Evolutionary conservation across 2,329 filamentous ascomycete species (phyloP), one percentile per base, ranked within the genome.

Genomic region (Phaeosphaeria sp.): DNA sequence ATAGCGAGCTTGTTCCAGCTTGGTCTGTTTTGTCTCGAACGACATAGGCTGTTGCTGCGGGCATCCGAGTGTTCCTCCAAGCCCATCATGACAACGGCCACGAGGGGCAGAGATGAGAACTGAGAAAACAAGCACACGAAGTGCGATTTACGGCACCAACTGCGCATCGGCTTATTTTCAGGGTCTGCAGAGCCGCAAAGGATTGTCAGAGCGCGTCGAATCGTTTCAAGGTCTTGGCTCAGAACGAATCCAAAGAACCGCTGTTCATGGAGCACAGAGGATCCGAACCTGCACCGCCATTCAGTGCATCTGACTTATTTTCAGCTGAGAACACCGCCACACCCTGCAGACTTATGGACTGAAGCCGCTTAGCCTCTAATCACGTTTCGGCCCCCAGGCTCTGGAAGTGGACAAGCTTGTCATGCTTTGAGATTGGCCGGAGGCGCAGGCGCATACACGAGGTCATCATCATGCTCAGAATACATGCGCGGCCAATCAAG

Each of bases 371-470:
- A 36, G 30, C 30, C 30, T 13, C 13, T 24, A 43, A 48, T 57
- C 49, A 53, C 42, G 52, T 46, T 51, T 51, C 43, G 44, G 59
- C 17, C 59, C 52, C 55, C 46, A 56, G 36, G 9, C 9, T 33
- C 51, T 43, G 39, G 39, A 51, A 49, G 24, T n/a, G 49, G 43
- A 2, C 21, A 21, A 30, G n/a, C 25, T 47, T 30, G 27, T 53
- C 42, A 59, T 59, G 51, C 46, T 50, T 52, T 27, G 6, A 56
- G 50, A 39, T 24, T 59, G 50, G 61, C 58, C 61, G 60, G 63
- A 60, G 65, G 65, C 65, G 64, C 52, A 57, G 59, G 49, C 30
- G 44, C 24, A 39, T 48, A 47, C 30, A 49, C 25, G 44, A 39
- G 24, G 30, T 27, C 57, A 51, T 46, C 55, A 56, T 49, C 17